phyloP scores from a whole-genome alignment of 192 early-diverging fungal genomes.

The Coemansia sp. region DNA sequence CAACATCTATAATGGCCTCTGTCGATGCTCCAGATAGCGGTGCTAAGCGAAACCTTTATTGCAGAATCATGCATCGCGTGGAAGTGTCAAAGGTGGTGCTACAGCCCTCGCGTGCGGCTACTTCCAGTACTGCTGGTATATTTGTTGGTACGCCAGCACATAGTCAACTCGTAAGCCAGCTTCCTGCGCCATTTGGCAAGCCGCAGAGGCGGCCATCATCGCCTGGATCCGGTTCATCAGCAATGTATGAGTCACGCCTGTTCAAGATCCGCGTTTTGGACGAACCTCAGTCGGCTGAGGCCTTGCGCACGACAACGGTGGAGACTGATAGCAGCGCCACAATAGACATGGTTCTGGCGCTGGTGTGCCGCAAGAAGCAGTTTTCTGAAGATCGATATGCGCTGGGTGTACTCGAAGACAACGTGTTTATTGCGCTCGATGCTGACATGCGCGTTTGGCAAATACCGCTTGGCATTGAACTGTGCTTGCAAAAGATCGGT shows the following conservation, averaged over 20 bases:
- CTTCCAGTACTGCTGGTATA: slow-evolving; percentile 36
- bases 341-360: slow-evolving; percentile 78
- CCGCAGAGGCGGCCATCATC: neutral
- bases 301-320: slow-evolving; percentile 90
- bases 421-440: slow-evolving; percentile 69
- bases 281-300: slow-evolving; percentile 54
- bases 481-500: slow-evolving; percentile 48
- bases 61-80: slow-evolving; percentile 15
- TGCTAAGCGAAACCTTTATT: slow-evolving; percentile 9
- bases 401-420: slow-evolving; percentile 77
- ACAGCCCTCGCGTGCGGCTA: slow-evolving; percentile 43
- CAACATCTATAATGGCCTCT: neutral
- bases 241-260: slow-evolving; percentile 25
- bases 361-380: slow-evolving; percentile 87
- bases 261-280: slow-evolving; percentile 35
- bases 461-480: slow-evolving; percentile 35
- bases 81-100: slow-evolving; percentile 32
- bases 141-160: slow-evolving; percentile 32
- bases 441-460: slow-evolving; percentile 78
- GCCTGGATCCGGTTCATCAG: neutral
- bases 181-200: slow-evolving; percentile 5
- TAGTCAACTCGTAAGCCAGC: neutral
- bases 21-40: neutral
- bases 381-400: slow-evolving; percentile 85
- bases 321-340: slow-evolving; percentile 71